These are phyloP conservation scores for Glonium stellatum DNA, from an alignment of 495 filamentous ascomycete species.

Conservation along the genomic window DNA sequence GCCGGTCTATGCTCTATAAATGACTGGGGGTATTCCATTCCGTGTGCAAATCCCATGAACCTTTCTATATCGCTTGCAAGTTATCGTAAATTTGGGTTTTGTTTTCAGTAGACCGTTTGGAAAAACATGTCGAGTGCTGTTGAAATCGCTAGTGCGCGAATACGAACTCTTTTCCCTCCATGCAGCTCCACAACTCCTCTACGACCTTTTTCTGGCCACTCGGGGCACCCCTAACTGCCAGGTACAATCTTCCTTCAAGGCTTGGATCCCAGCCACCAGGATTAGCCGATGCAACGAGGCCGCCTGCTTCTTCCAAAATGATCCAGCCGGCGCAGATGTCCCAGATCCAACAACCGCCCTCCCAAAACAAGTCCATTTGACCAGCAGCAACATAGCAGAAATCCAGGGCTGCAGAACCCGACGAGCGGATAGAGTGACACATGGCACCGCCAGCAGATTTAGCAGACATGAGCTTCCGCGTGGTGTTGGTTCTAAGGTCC, in stretches of 20 bases:
- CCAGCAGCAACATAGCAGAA: conserved; percentile 28
- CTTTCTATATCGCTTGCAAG: not conserved
- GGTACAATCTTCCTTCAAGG: conserved; percentile 24
- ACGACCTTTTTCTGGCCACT: conserved; percentile 15
- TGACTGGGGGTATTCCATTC: not conserved
- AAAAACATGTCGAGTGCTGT: too few relatives aligned
- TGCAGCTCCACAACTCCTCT: conserved; percentile 21
- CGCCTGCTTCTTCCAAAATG: conserved; percentile 27
- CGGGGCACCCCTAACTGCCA: conserved; percentile 19
- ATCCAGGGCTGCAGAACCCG: conserved; percentile 25
- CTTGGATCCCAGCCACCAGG: conserved; percentile 19
- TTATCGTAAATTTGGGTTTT: too few relatives aligned
- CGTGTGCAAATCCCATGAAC: not conserved
- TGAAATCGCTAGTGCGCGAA: conserved; percentile 1
- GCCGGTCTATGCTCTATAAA: not conserved
- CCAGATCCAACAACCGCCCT: conserved; percentile 27
- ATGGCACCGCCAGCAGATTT: conserved; percentile 17
- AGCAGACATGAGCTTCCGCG: conserved; percentile 13
- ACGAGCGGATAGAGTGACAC: conserved; percentile 19
- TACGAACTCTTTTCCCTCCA: conserved; percentile 16
- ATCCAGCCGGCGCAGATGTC: conserved; percentile 28
- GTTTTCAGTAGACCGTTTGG: too few relatives aligned
- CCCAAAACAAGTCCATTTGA: conserved; percentile 22
- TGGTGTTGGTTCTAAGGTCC: conserved; percentile 17
- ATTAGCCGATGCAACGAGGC: conserved; percentile 22